phyloP scores from a whole-genome alignment of 2,329 filamentous ascomycete species.

The Fusarium subglutinans region DNA sequence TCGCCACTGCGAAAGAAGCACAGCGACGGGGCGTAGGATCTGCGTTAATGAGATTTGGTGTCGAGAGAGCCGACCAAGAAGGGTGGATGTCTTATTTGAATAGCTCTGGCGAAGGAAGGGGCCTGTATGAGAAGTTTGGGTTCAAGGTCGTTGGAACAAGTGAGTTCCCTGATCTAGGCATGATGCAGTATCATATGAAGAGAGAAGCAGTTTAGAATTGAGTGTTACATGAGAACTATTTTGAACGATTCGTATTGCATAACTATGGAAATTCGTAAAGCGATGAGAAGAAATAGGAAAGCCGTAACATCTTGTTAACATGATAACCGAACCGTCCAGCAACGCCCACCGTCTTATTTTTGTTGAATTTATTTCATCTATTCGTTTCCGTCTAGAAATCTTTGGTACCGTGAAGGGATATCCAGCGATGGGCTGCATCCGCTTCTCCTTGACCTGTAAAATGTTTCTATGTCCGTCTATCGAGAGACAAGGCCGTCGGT shows the following conservation, averaged over 20 bases:
- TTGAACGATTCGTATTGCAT: constrained; percentile 20
- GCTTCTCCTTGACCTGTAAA: constrained; percentile 1
- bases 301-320: constrained; percentile 27
- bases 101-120: constrained; percentile 38
- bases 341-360: constrained; percentile 36
- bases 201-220: constrained; percentile 27
- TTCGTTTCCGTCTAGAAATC: constrained; percentile 20
- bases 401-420: background rate
- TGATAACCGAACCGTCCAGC: constrained; percentile 12
- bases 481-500: constrained; percentile 37
- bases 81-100: constrained; percentile 44
- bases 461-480: constrained; percentile 23
- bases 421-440: background rate
- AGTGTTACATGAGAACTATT: background rate
- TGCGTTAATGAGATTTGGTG: constrained; percentile 47
- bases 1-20: constrained; percentile 45
- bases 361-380: constrained; percentile 24
- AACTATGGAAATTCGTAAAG: constrained; percentile 26
- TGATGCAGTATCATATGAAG: constrained; percentile 45
- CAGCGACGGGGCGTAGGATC: constrained; percentile 48
- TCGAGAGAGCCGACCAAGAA: constrained; percentile 43
- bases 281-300: constrained; percentile 25
- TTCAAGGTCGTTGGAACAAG: constrained; percentile 39
- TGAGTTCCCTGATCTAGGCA: constrained; percentile 33
- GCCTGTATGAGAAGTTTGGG: constrained; percentile 44